These are phyloP conservation scores for Alternaria infectoria DNA, from an alignment of 2,329 filamentous ascomycete species.

Conservation along the genomic window DNA sequence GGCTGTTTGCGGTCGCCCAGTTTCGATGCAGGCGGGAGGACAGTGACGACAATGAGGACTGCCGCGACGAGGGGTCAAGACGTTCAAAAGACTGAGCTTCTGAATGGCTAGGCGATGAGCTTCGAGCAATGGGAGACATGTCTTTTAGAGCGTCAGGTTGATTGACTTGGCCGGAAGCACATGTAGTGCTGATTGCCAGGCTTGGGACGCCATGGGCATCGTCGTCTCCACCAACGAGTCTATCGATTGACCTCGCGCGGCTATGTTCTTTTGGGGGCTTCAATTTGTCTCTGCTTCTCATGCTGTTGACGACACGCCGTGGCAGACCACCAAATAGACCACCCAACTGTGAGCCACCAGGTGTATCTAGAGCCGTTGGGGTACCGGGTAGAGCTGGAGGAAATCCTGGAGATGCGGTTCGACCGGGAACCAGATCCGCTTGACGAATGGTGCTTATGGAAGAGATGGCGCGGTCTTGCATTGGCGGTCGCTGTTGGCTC, in stretches of 20 bases:
- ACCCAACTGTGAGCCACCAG: slow-evolving; percentile 50
- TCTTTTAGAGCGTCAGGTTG: slow-evolving; percentile 55
- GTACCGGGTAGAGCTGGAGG: slow-evolving; percentile 54
- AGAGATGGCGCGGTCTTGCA: slow-evolving; percentile 51
- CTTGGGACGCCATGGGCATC: slow-evolving; percentile 71
- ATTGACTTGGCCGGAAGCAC: slow-evolving; percentile 66
- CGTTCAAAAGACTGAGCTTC: slow-evolving; percentile 28
- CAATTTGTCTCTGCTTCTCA: slow-evolving; percentile 50
- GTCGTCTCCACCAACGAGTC: slow-evolving; percentile 62
- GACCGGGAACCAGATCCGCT: slow-evolving; percentile 42
- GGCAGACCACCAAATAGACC: slow-evolving; percentile 56
- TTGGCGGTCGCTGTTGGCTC: slow-evolving; percentile 27
- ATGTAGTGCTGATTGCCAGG: slow-evolving; percentile 67
- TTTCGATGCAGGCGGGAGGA: slow-evolving; percentile 41
- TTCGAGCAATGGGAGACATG: slow-evolving; percentile 43
- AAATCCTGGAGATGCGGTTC: slow-evolving; percentile 45
- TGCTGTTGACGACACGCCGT: slow-evolving; percentile 54
- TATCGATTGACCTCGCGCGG: slow-evolving; percentile 69
- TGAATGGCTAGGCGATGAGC: slow-evolving; percentile 55
- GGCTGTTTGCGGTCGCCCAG: slow-evolving; percentile 32
- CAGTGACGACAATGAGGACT: slow-evolving; percentile 49
- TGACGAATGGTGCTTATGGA: slow-evolving; percentile 56
- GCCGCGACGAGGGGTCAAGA: slow-evolving; percentile 41
- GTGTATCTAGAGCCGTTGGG: slow-evolving; percentile 52
- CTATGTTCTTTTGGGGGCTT: slow-evolving; percentile 54